These are phyloP conservation scores for Silene coronaria DNA, from an alignment of 179 eudicot genomes.

Conservation along the genomic window DNA sequence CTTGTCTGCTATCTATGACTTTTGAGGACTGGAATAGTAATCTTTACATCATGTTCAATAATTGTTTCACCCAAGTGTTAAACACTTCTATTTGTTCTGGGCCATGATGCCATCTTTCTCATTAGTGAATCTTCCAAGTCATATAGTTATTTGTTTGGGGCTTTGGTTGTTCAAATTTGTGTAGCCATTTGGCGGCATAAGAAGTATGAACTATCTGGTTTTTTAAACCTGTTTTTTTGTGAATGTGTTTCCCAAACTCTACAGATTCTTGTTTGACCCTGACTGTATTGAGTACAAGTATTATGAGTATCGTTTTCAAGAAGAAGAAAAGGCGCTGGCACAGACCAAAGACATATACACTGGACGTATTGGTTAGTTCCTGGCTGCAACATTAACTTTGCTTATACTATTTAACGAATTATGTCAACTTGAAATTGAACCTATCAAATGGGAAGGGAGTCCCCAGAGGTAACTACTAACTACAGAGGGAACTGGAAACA, in stretches of 20 bases:
- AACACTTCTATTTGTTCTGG: background rate
- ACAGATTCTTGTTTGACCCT: slow-evolving; percentile 82
- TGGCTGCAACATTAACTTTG: background rate
- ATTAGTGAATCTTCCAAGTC: background rate
- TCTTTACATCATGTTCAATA: background rate
- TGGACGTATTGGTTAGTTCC: slow-evolving; percentile 49
- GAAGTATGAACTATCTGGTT: background rate
- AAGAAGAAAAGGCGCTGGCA: slow-evolving; percentile 63
- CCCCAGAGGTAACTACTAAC: too few relatives aligned
- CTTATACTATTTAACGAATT: background rate
- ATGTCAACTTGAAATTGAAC: too few relatives aligned
- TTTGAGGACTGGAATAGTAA: background rate
- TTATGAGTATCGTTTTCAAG: slow-evolving; percentile 62
- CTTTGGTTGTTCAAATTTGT: background rate
- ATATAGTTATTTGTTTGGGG: background rate
- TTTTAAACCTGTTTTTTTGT: background rate
- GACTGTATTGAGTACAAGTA: slow-evolving; percentile 80
- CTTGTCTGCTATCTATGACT: background rate
- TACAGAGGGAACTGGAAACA: too few relatives aligned
- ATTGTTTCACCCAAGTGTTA: background rate
- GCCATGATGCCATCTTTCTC: background rate
- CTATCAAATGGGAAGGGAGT: too few relatives aligned
- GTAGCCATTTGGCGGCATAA: background rate
- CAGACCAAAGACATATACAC: slow-evolving; percentile 39
- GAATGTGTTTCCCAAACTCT: slow-evolving; percentile 8